A percentile compares a stretch with the other conserved stretches of the same genome.
Evolutionary conservation across 495 filamentous ascomycete genomes (phyloP).

Genomic region (Sordaria brevicollis): DNA sequence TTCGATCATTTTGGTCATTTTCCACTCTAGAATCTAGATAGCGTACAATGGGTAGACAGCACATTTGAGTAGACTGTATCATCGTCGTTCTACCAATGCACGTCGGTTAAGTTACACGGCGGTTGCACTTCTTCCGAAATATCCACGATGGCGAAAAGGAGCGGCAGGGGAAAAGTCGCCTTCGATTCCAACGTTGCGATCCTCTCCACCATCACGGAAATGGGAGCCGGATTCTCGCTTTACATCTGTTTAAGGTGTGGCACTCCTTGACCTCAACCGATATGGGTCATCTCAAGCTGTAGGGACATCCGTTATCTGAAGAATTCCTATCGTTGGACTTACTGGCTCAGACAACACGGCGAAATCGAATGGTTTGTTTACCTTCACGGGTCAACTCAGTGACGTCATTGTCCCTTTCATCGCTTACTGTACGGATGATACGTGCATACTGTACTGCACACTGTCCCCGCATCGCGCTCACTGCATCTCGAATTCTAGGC

Average conservation of each 20-base stretch:
- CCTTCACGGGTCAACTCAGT: background rate
- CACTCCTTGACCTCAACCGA: too few species aligned
- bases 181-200: background rate
- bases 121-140: background rate
- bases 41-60: background rate
- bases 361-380: background rate
- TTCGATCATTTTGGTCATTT: background rate
- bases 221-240: background rate
- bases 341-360: background rate
- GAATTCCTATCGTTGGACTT: background rate
- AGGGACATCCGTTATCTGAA: too few species aligned
- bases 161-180: background rate
- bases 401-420: background rate
- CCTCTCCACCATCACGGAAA: background rate
- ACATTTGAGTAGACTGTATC: too few species aligned
- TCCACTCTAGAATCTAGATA: too few species aligned
- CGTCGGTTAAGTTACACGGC: background rate
- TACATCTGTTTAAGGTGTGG: background rate
- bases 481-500: background rate
- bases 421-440: background rate
- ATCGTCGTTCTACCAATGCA: too few species aligned
- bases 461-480: background rate
- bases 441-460: background rate
- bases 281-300: too few species aligned
- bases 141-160: background rate